phyloP scores from a whole-genome alignment of 352 stramenopile genomes.

The Hyaloperonospora brassicae region DNA sequence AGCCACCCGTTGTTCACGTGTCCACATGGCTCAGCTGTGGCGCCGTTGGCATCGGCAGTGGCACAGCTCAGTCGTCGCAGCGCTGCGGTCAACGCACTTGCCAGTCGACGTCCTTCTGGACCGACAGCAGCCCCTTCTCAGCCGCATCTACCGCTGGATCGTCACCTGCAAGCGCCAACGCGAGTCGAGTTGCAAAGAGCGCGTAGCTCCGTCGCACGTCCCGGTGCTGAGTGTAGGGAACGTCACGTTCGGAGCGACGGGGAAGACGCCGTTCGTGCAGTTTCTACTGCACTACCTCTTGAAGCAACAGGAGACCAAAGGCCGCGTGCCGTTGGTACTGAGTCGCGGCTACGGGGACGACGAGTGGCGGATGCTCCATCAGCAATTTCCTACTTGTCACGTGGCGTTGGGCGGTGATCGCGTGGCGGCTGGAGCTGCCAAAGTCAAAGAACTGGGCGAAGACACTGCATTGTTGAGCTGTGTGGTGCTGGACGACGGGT shows the following conservation, averaged over 20 bases:
- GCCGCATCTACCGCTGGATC: constrained; percentile 32
- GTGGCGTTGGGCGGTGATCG: constrained; percentile 30
- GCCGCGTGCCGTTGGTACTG: constrained; percentile 38
- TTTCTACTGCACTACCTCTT: constrained; percentile 29
- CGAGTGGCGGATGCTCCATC: constrained; percentile 52
- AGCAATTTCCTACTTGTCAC: constrained; percentile 34
- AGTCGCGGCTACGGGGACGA: constrained; percentile 59
- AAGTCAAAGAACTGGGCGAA: constrained; percentile 20
- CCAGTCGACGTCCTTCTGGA: background rate
- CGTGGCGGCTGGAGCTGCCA: constrained; percentile 27
- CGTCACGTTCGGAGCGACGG: constrained; percentile 62
- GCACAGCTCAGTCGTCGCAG: constrained; percentile 24
- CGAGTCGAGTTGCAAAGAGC: constrained; percentile 16
- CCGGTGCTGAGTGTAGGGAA: constrained; percentile 64
- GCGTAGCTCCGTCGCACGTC: constrained; percentile 25
- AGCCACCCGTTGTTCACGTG: no score
- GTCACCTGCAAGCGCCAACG: constrained; percentile 27
- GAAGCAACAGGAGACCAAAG: background rate
- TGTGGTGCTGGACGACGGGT: constrained; percentile 52
- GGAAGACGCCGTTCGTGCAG: constrained; percentile 59
- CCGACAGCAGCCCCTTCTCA: constrained; percentile 26
- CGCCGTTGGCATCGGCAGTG: constrained; percentile 23
- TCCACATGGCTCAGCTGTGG: constrained; percentile 15
- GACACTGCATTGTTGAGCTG: constrained; percentile 23
- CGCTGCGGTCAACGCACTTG: constrained; percentile 23